Percentiles rank a stretch among this genome's conserved stretches.
Evolutionary conservation across 2,329 filamentous ascomycete species (phyloP).

Genomic region (Exophiala sideris): DNA sequence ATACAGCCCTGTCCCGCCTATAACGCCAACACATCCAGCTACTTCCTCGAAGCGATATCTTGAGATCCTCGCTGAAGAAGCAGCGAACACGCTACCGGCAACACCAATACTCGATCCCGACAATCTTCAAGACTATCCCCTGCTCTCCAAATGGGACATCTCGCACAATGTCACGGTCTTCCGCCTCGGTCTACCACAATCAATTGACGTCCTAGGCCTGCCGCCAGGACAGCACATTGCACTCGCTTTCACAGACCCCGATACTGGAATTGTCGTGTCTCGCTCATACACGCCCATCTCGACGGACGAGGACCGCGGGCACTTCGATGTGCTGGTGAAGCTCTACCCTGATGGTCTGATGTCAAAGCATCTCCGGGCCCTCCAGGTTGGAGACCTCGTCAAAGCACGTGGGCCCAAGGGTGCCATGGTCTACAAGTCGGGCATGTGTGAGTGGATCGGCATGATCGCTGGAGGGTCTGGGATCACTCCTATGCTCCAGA

Average conservation of each 20-base stretch:
- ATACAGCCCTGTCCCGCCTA: too few species aligned
- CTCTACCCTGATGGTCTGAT: conserved; percentile 38
- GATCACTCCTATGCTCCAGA: conserved; percentile 56
- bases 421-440: conserved; percentile 33
- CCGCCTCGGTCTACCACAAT: conserved; percentile 38
- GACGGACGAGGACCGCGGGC: conserved; percentile 34
- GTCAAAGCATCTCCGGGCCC: conserved; percentile 32
- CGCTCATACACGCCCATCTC: conserved; percentile 54
- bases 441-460: conserved; percentile 34
- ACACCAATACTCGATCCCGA: too few species aligned
- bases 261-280: conserved; percentile 43
- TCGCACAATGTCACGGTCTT: too few species aligned
- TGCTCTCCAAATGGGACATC: too few species aligned
- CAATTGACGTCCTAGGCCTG: conserved; percentile 48
- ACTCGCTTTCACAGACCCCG: conserved; percentile 45
- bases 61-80: too few species aligned
- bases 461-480: conserved; percentile 42
- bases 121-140: too few species aligned
- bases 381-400: conserved; percentile 35
- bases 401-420: conserved; percentile 39
- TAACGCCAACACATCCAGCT: too few species aligned
- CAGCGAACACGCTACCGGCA: too few species aligned
- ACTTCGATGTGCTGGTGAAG: conserved; percentile 37
- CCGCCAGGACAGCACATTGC: conserved; percentile 58
- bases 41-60: too few species aligned